These are phyloP conservation scores for Pouteria glomerata DNA, from an alignment of 148 eudicot species.

Conservation along the genomic window DNA sequence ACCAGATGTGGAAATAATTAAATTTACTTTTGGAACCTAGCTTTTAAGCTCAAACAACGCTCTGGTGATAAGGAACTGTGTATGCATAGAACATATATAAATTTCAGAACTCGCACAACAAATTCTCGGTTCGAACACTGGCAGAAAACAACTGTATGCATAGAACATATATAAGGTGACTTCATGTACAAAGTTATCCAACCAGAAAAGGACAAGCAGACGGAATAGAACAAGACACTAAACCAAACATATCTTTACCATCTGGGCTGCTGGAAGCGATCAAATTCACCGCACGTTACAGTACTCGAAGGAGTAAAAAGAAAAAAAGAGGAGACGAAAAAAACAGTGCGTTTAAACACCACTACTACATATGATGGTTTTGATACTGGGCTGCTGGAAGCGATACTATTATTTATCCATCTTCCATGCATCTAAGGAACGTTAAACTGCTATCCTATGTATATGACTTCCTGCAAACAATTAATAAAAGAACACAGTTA, in stretches of 20 bases:
- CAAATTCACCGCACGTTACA: background rate
- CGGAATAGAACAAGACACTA: background rate
- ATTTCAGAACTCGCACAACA: too few species aligned
- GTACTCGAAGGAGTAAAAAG: background rate
- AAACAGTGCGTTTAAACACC: background rate
- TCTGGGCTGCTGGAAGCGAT: background rate
- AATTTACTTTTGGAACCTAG: too few species aligned
- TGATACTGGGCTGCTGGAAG: background rate
- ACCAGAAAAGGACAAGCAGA: background rate
- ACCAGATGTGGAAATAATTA: too few species aligned
- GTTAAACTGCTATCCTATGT: constrained; percentile 2
- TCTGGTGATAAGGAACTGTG: too few species aligned
- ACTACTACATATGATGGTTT: background rate
- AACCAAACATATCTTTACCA: background rate
- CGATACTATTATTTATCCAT: background rate
- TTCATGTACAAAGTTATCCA: background rate
- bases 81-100: too few species aligned
- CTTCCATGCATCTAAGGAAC: background rate
- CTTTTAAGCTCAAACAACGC: too few species aligned
- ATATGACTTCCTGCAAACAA: constrained; percentile 2
- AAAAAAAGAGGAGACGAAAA: background rate
- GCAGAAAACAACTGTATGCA: too few species aligned
- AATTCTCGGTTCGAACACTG: too few species aligned
- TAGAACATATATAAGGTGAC: background rate
- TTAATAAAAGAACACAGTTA: background rate